A percentile compares a stretch with the other conserved stretches of the same genome.
These are phyloP conservation scores for Leccinum uliginosum DNA, from an alignment of 768 basidiomycete genomes.

Conservation along the genomic window DNA sequence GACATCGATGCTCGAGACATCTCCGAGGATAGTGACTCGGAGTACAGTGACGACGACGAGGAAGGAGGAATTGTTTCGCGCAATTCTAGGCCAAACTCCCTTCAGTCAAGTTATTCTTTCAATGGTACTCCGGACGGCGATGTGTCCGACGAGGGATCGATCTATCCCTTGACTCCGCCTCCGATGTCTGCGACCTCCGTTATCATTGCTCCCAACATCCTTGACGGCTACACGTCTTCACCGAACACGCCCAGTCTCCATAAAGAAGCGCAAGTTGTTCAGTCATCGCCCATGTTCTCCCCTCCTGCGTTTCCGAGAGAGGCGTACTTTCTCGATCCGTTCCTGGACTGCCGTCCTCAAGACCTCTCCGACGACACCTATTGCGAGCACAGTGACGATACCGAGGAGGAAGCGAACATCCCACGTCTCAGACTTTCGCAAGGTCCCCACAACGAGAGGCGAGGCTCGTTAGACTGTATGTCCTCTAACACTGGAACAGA, in stretches of 20 bases:
- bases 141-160: constrained; percentile 3
- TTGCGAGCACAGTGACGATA: neutral
- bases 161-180: constrained; percentile 12
- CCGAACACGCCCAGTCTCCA: neutral
- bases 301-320: neutral
- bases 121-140: neutral
- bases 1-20: constrained; percentile 3
- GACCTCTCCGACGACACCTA: constrained; percentile 6
- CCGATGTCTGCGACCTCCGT: neutral
- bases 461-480: neutral
- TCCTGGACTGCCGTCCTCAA: constrained; percentile 5
- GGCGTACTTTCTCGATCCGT: neutral
- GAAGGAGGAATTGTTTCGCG: neutral
- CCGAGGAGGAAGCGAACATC: neutral
- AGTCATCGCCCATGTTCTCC: neutral
- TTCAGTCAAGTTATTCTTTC: neutral
- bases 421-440: neutral
- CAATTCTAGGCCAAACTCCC: neutral
- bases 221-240: neutral
- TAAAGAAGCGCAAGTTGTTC: neutral
- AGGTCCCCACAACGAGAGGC: neutral
- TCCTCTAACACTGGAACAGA: neutral
- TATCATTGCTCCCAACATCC: neutral
- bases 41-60: neutral
- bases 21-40: constrained; percentile 9